These are phyloP conservation scores for Acephala macrosclerotiorum DNA, from an alignment of 2,329 filamentous ascomycete genomes.

Conservation along the genomic window DNA sequence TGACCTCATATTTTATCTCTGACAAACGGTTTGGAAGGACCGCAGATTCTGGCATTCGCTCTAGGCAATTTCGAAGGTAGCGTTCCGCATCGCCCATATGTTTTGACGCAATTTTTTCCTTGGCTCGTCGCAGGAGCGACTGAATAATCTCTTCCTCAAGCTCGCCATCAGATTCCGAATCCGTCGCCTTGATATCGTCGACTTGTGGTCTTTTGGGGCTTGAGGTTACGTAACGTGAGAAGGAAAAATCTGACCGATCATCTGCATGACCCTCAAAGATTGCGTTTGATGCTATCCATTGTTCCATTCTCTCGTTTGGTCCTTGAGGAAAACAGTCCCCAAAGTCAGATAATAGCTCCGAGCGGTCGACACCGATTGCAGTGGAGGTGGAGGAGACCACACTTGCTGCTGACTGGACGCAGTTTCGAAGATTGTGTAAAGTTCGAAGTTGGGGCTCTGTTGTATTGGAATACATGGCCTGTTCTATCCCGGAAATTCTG, in stretches of 20 bases:
- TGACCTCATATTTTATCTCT: not conserved
- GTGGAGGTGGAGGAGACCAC: conserved; percentile 23
- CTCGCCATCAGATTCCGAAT: conserved; percentile 28
- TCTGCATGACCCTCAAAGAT: conserved; percentile 28
- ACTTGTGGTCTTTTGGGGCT: not conserved
- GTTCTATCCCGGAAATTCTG: too few relatives aligned
- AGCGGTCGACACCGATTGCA: not conserved
- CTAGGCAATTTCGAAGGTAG: conserved; percentile 26
- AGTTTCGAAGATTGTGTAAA: not conserved
- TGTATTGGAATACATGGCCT: too few relatives aligned
- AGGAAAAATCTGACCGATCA: not conserved
- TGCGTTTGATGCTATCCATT: conserved; percentile 29
- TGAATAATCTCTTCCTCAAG: conserved; percentile 26
- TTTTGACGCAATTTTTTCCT: conserved; percentile 23
- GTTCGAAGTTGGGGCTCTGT: not conserved
- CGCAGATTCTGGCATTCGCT: not conserved
- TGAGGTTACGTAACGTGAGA: not conserved
- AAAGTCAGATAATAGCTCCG: conserved; percentile 17
- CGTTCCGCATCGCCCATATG: conserved; percentile 25
- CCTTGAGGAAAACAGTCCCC: conserved; percentile 24
- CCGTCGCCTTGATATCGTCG: conserved; percentile 7
- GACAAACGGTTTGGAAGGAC: not conserved
- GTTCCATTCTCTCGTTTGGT: conserved; percentile 24
- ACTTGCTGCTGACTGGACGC: not conserved
- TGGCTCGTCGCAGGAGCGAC: conserved; percentile 24